phyloP scores from a whole-genome alignment of 768 basidiomycete species.

The Termitomyces sp. region DNA sequence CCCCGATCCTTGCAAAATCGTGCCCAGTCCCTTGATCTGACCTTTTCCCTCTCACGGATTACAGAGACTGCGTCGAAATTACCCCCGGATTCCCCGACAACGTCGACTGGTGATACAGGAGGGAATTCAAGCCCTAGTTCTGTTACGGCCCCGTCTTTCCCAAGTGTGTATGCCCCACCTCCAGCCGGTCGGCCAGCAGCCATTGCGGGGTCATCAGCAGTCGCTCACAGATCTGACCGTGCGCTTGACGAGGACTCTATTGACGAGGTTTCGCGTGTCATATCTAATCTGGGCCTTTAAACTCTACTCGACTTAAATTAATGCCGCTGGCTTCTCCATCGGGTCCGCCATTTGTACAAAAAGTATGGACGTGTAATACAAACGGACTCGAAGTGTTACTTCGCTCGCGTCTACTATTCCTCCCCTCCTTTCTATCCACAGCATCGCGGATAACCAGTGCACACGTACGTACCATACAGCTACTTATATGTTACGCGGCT shows the following conservation, averaged over 20 bases:
- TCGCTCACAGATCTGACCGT: conserved; percentile 35
- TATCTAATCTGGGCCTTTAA: conserved; percentile 69
- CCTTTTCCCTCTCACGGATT: conserved; percentile 78
- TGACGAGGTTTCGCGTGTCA: conserved; percentile 72
- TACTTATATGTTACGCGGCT: conserved; percentile 27
- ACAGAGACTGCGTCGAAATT: conserved; percentile 59
- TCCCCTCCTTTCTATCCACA: conserved; percentile 12
- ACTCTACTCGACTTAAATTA: conserved; percentile 10
- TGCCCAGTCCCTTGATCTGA: conserved; percentile 86
- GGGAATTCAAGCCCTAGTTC: conserved; percentile 79
- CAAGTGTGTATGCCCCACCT: conserved; percentile 76
- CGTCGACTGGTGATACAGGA: conserved; percentile 68
- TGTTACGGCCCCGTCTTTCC: conserved; percentile 74
- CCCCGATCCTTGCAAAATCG: conserved; percentile 81
- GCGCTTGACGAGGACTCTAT: conserved; percentile 51
- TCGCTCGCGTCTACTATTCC: conserved; percentile 8
- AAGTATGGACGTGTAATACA: conserved; percentile 17
- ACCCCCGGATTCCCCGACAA: conserved; percentile 74
- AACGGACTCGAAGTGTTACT: conserved; percentile 12
- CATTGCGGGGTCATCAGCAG: conserved; percentile 34
- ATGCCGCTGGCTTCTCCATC: conserved; percentile 1
- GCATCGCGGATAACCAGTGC: conserved; percentile 17
- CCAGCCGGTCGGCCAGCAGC: conserved; percentile 25
- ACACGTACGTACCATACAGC: conserved; percentile 18
- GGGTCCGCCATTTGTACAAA: conserved; percentile 13